These are phyloP conservation scores for Mycena latifolia DNA, from an alignment of 768 basidiomycete species.

Conservation along the genomic window DNA sequence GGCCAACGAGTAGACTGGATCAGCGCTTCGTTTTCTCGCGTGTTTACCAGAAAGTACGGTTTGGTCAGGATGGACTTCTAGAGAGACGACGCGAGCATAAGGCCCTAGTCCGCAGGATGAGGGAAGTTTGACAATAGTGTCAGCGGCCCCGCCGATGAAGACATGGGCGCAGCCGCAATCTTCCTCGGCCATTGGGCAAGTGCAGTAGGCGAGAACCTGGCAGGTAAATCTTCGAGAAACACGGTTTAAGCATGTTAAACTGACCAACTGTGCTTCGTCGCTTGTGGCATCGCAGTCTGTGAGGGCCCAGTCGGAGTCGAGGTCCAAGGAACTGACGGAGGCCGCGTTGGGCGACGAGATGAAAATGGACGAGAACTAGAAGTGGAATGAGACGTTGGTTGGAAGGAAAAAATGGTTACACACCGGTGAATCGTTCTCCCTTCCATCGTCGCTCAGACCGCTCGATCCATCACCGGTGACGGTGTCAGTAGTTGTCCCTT, in stretches of 20 bases:
- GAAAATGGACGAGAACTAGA: constrained; percentile 36
- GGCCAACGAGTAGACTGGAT: constrained; percentile 33
- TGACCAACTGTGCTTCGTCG: constrained; percentile 41
- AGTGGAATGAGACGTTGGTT: no score
- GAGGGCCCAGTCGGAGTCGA: constrained; percentile 41
- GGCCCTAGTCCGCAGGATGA: constrained; percentile 42
- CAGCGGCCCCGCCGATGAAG: constrained; percentile 37
- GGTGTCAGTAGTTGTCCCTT: no score
- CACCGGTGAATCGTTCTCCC: no score
- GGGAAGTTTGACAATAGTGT: constrained; percentile 43
- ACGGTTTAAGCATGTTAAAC: no score
- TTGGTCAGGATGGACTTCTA: constrained; percentile 38
- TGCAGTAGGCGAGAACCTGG: constrained; percentile 34
- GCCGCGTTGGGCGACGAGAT: constrained; percentile 42
- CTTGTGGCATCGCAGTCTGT: constrained; percentile 35
- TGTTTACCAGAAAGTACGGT: constrained; percentile 15
- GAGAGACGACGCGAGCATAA: constrained; percentile 40
- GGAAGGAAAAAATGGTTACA: no score
- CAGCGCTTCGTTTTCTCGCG: constrained; percentile 22
- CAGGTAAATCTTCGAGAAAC: no score
- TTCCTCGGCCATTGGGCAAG: constrained; percentile 28
- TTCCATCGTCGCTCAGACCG: no score
- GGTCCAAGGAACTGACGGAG: constrained; percentile 39
- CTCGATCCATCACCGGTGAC: no score
- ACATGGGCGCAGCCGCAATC: constrained; percentile 39